Base-by-base conservation (phyloP, 2,329 filamentous ascomycete genomes). In the Cyphellophora europaea region DNA sequence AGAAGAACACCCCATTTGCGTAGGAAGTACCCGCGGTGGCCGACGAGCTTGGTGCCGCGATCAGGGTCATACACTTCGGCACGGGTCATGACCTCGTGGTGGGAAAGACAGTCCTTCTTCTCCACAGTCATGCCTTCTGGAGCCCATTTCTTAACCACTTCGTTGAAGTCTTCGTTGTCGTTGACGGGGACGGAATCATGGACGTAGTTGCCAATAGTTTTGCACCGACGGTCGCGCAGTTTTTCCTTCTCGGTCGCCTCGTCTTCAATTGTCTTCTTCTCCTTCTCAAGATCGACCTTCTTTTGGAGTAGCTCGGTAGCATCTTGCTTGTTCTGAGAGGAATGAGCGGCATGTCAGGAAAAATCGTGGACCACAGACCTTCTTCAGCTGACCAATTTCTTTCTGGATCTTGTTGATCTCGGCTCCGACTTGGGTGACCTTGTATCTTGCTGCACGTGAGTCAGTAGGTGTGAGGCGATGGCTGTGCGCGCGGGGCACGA, bases 1-100 rank as follows among this genome's bases (percentile, higher is more conserved):
- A 94, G 69, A 58, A 89, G 88, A 25, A 95, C 77, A 41, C 89
- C 91, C 68, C 88, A 93, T 42, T 81, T 80, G 38, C 79, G 86
- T 52, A 96, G 64, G 63, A 89, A 95, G 66, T 96, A 96, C 25
- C 89, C 89, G 50, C 89, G 74, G 62, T 96, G 89, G 34, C 91
- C 89, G 29, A 93, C 88, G 44, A 96, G 75, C 69, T 96, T 96
- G 45, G 87, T 83, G 48, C 87, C 87, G 46, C 91, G 80, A 54
- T 94, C 86, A 1, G 86, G 82, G 56, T 96, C 91, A 56, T 93
- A 95, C 35, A 89, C 88, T 50, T 91, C 86, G 44, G 96, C 66
- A 49, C 86, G 75, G 39, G 80, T 77, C 41, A 96, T 75, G 36
- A 98, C 87, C 57, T 96, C 89, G 61, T 98, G 91, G 60, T 98